A percentile compares a stretch with the other conserved stretches of the same genome.
Evolutionary conservation across 1,284 basidiomycete genomes (phyloP).

Genomic region (Tilletia horrida): DNA sequence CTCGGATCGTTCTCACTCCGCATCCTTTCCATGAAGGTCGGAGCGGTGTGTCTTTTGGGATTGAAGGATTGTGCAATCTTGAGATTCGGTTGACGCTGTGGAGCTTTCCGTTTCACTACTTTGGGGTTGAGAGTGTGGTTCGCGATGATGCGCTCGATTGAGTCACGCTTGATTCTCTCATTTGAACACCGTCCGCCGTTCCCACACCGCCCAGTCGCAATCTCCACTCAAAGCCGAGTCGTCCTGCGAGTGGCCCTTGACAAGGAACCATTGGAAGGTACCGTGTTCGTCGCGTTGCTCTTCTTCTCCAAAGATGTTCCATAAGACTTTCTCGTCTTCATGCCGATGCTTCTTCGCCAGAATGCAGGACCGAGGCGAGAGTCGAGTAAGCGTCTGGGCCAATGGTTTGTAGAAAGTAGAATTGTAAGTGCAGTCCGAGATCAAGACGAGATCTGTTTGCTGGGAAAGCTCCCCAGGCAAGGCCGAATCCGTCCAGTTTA

Average conservation of each 20-base stretch:
- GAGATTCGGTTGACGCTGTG: too few relatives aligned
- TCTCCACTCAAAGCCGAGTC: not conserved
- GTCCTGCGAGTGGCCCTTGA: not conserved
- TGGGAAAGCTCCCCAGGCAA: not conserved
- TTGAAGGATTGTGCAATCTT: too few relatives aligned
- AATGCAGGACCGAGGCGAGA: not conserved
- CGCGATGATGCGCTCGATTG: too few relatives aligned
- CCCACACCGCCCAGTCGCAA: too few relatives aligned
- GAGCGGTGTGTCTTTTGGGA: too few relatives aligned
- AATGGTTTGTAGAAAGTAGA: slow-evolving; percentile 20
- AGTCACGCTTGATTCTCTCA: too few relatives aligned
- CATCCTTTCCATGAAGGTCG: too few relatives aligned
- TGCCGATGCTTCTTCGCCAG: slow-evolving; percentile 27
- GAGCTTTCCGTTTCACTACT: too few relatives aligned
- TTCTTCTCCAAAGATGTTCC: not conserved
- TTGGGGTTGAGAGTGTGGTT: too few relatives aligned
- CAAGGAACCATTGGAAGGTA: not conserved
- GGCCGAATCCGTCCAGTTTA: slow-evolving; percentile 6
- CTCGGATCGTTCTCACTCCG: too few relatives aligned
- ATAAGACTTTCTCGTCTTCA: slow-evolving; percentile 21
- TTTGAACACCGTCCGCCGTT: too few relatives aligned
- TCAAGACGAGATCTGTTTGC: slow-evolving; percentile 16
- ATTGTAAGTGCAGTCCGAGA: slow-evolving; percentile 29
- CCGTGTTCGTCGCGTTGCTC: not conserved
- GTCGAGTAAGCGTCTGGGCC: not conserved